Conservation (phyloP, 768 basidiomycete genomes). For the Scleroderma citrinum region DNA sequence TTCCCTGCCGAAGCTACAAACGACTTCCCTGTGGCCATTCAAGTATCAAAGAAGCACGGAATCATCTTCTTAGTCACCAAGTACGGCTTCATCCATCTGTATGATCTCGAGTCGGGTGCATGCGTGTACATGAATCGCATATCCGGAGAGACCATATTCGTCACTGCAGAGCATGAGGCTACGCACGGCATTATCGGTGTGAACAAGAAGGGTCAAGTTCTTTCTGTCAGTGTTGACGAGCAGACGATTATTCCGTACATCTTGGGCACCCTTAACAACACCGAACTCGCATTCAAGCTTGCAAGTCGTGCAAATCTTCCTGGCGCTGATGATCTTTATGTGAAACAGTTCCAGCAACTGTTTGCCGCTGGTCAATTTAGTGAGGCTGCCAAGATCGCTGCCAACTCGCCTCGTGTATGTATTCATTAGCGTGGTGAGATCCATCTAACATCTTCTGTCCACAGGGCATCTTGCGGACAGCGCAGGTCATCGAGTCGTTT, state of each 20-base stretch:
- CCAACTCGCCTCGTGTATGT: constrained; percentile 86
- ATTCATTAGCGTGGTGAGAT: background rate
- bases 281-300: constrained; percentile 95
- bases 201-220: constrained; percentile 98
- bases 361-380: constrained; percentile 85
- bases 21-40: constrained; percentile 99
- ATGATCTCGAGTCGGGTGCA: constrained; percentile 94
- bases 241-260: constrained; percentile 95
- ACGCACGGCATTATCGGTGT: constrained; percentile 96
- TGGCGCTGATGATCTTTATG: constrained; percentile 94
- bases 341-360: constrained; percentile 88
- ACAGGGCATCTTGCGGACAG: constrained; percentile 91
- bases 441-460: constrained; percentile 6
- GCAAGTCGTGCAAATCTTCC: constrained; percentile 94
- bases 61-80: constrained; percentile 98
- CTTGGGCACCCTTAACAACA: constrained; percentile 89
- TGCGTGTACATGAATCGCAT: constrained; percentile 99
- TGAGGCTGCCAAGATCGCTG: constrained; percentile 96
- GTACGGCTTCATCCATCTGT: constrained; percentile 98
- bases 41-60: constrained; percentile 94
- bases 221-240: constrained; percentile 96
- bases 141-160: constrained; percentile 98
- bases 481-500: constrained; percentile 95
- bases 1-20: constrained; percentile 98
- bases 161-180: constrained; percentile 93